phyloP scores from a whole-genome alignment of 768 basidiomycete genomes.

The Harrya chromipes region DNA sequence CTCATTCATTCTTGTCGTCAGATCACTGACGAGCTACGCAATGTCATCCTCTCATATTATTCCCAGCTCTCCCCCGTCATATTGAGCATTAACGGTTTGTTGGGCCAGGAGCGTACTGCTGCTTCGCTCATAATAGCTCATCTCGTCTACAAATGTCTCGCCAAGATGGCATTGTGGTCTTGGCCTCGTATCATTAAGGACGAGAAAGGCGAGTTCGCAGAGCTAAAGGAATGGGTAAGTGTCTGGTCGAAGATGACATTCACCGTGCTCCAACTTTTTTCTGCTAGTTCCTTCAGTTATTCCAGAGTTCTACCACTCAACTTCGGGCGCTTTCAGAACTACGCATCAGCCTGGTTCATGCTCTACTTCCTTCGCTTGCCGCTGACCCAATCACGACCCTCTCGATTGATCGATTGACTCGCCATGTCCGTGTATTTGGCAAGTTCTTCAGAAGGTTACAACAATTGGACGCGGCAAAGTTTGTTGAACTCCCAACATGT shows the following conservation, averaged over 20 bases:
- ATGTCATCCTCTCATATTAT: constrained; percentile 60
- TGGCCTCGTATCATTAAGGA: constrained; percentile 54
- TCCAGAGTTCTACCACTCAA: constrained; percentile 56
- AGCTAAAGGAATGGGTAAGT: constrained; percentile 55
- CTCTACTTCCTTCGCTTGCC: constrained; percentile 36
- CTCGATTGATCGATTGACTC: constrained; percentile 57
- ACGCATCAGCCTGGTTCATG: constrained; percentile 52
- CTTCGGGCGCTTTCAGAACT: constrained; percentile 52
- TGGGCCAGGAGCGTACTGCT: constrained; percentile 37
- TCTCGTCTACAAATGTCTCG: constrained; percentile 70
- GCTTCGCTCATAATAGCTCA: constrained; percentile 58
- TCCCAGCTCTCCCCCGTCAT: constrained; percentile 42
- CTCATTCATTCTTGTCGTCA: constrained; percentile 3
- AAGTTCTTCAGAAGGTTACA: constrained; percentile 80
- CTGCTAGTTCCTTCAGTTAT: constrained; percentile 56
- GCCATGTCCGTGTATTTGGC: constrained; percentile 68
- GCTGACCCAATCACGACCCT: constrained; percentile 38
- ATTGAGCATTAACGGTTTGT: constrained; percentile 31
- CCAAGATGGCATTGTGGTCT: constrained; percentile 68
- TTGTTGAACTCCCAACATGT: constrained; percentile 61
- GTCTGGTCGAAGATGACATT: neutral
- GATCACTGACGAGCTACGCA: constrained; percentile 39
- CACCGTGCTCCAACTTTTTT: constrained; percentile 1
- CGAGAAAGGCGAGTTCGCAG: constrained; percentile 40
- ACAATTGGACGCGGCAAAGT: constrained; percentile 54